Base-by-base conservation (phyloP, 2,329 filamentous ascomycete species). In the Penicillium aurantiogriseum region DNA sequence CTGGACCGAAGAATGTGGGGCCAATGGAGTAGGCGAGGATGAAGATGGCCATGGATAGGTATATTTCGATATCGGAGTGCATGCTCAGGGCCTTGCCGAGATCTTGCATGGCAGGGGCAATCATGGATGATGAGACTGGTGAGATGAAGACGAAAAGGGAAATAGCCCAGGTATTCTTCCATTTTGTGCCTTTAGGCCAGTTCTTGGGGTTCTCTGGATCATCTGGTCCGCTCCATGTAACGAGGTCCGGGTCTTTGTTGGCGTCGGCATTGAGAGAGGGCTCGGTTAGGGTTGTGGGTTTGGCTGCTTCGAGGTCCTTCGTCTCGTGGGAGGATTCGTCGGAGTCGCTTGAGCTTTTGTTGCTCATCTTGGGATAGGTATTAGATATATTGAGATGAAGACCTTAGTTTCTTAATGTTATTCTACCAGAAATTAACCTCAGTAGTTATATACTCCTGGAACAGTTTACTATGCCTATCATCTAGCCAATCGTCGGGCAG, bases 121-220 rank as follows among this genome's bases (percentile, higher is more conserved):
- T 61, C 77, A 86, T 86, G 45, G 81, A 81, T 11, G 81, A 84
- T 1, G 84, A 83, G 36, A 87, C 81, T 0, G 85, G 83, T 15
- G 83, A 47, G 27, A 59, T 48, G 35, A 56, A 51, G 13, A 40
- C 40, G 27, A 44, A 19, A 3, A 51, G 13, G 15, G 47, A 51
- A 10, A 44, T 35, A 6, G 21, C 9, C 5, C 23, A 40, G 17
- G 56, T 56, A n/a, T 46, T 40, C 23, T 33, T 51, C 58, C 54
- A 60, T 21, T 57, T 61, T 7, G 21, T 27, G 5, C 35, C 33
- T 13, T 25, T 59, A 2, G 45, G 15, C 61, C 59, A 63, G 29
- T 62, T 59, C 4, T 51, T 44, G 1, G 61, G 59, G 46, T 59
- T 59, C 8, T 54, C 51, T 2, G 51, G 56, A 7, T 61, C 59